A percentile compares a stretch with the other conserved stretches of the same genome.
Evolutionary conservation across 371 early-diverging fungal species (phyloP).

Genomic region (Mucor indicus): DNA sequence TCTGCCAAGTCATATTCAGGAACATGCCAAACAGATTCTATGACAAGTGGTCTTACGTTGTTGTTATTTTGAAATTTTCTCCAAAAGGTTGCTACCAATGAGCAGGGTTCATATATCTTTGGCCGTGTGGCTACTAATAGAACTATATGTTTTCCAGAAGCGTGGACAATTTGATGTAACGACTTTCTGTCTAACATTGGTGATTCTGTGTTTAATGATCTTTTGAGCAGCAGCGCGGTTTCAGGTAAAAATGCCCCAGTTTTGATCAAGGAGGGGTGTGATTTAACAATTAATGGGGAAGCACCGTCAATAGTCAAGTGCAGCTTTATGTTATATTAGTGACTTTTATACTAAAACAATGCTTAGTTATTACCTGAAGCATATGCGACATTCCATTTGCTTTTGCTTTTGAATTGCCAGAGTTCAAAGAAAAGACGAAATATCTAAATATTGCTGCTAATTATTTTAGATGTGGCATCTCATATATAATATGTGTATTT

Average conservation of each 20-base stretch:
- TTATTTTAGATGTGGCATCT: no score
- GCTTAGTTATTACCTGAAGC: no score
- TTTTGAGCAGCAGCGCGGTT: neutral
- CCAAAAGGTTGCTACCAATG: neutral
- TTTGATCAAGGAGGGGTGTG: neutral
- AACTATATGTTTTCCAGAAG: neutral
- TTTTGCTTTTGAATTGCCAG: neutral
- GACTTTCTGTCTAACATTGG: neutral
- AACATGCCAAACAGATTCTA: constrained; percentile 1
- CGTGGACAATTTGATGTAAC: neutral
- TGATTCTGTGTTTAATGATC: neutral
- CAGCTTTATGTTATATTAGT: neutral
- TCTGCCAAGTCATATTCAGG: neutral
- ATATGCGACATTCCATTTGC: neutral
- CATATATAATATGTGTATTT: neutral
- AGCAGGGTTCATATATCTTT: neutral
- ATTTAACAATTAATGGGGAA: no score
- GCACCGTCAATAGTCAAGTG: no score
- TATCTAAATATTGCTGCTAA: no score
- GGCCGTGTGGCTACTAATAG: neutral
- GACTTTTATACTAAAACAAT: neutral
- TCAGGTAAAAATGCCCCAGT: constrained; percentile 1
- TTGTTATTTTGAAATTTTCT: neutral
- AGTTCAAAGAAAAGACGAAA: neutral
- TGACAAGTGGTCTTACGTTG: neutral